Evolutionary conservation across 805 yeast genomes (phyloP).

Genomic region (Myxozyma neotropica): DNA sequence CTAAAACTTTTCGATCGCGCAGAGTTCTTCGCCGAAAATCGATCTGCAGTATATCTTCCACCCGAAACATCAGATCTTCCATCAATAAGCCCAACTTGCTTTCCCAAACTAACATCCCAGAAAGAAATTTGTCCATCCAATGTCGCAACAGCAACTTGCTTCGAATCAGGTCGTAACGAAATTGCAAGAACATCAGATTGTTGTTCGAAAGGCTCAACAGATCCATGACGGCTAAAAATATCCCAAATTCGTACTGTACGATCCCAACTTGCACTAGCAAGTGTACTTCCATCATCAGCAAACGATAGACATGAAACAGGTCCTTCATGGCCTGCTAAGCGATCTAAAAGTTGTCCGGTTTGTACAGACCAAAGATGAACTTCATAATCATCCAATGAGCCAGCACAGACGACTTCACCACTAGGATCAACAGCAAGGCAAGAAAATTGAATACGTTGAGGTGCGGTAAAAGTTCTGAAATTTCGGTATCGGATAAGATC

Average conservation of each 20-base stretch:
- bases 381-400: slow-evolving; percentile 84
- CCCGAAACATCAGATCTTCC: slow-evolving; percentile 82
- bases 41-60: slow-evolving; percentile 81
- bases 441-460: slow-evolving; percentile 82
- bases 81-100: slow-evolving; percentile 80
- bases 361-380: slow-evolving; percentile 97
- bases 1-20: slow-evolving; percentile 83
- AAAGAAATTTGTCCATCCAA: slow-evolving; percentile 83
- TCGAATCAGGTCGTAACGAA: slow-evolving; percentile 90
- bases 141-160: slow-evolving; percentile 83
- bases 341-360: slow-evolving; percentile 86
- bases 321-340: slow-evolving; percentile 91
- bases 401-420: slow-evolving; percentile 96
- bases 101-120: slow-evolving; percentile 81
- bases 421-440: slow-evolving; percentile 94
- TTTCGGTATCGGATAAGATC: slow-evolving; percentile 90
- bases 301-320: slow-evolving; percentile 88
- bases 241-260: slow-evolving; percentile 92
- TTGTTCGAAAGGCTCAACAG: slow-evolving; percentile 87
- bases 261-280: slow-evolving; percentile 97
- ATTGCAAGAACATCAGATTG: slow-evolving; percentile 81
- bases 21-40: slow-evolving; percentile 78
- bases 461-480: slow-evolving; percentile 91
- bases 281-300: slow-evolving; percentile 70
- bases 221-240: slow-evolving; percentile 81